Evolutionary conservation across 495 filamentous ascomycete genomes (phyloP), one percentile per base, ranked within the genome.

Genomic region (Hypoxylon subgilvum): DNA sequence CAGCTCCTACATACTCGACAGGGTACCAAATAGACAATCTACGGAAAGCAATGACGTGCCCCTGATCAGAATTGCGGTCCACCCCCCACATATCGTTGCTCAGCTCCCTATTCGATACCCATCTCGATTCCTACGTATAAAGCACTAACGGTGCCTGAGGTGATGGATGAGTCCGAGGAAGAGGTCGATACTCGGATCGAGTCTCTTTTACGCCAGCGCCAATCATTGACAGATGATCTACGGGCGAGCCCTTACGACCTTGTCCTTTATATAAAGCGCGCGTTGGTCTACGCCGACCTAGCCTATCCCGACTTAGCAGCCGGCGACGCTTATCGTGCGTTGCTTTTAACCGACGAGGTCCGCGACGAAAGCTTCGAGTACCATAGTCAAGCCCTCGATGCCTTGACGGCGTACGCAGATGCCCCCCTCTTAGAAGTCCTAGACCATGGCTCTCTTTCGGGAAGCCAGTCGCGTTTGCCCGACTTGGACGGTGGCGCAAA

Each of bases 281-380:
- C 90, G 21, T 71, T 81, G 22, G 76, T 86, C 22, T 85, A 96
- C 70, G 77, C 86, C 31, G 70, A 85, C 48, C 82, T 97, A 23
- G 89, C 85, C 27, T 97, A 94, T 71, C 90, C 90, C 1, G 94
- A 98, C 70, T 80, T 98, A 12, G 90, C 90, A 2, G 88, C 88
- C 19, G 91, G 90, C 32, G 94, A 96, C 72, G 89, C 91, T 1
- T 97, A 98, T 70, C 86, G 89, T 34, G 90, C 92, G 1, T 81
- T 98, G 1, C 83, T 96, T 8, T 76, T 97, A 34, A 77, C 86
- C 14, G 94, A 98, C 63, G 91, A 93, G 47, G 81, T 92, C 18
- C 68, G 79, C 48, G 87, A 94, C 48, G 84, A 87, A 55, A 68
- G 75, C 53, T 82, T 82, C 57, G 88, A 89, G 69, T 89, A 86